phyloP scores from a whole-genome alignment of 352 stramenopile genomes.

The Pythium dissimile region DNA sequence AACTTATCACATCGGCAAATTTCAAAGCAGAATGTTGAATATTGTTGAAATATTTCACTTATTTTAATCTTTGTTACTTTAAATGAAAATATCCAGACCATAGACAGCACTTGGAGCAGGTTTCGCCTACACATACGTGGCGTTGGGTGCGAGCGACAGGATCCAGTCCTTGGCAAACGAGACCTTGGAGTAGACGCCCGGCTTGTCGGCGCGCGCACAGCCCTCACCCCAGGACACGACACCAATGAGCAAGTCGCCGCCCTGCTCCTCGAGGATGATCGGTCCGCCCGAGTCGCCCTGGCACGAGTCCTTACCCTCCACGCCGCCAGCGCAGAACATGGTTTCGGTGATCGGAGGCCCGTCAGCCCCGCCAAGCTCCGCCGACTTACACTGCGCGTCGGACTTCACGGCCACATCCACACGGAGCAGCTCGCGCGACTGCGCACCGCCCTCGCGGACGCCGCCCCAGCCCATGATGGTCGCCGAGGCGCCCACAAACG shows the following conservation, averaged over 20 bases:
- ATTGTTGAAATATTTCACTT: neutral
- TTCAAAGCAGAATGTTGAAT: too few species aligned
- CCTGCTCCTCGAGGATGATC: neutral
- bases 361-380: neutral
- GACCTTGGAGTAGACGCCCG: neutral
- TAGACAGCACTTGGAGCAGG: too few species aligned
- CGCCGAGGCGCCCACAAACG: neutral
- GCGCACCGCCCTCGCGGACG: neutral
- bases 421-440: neutral
- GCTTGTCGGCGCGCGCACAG: conserved; percentile 17
- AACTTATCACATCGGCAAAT: too few species aligned
- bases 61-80: neutral
- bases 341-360: too few species aligned
- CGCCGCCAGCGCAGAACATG: neutral
- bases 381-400: neutral
- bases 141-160: neutral
- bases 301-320: neutral
- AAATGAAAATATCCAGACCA: neutral
- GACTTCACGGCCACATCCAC: neutral
- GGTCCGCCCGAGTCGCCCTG: neutral
- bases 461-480: neutral
- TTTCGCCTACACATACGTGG: neutral
- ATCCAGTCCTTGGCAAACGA: conserved; percentile 3
- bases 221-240: conserved; percentile 28
- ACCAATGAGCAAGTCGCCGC: neutral